Conservation (phyloP, 495 filamentous ascomycete species). For the Aspergillus leporis region DNA sequence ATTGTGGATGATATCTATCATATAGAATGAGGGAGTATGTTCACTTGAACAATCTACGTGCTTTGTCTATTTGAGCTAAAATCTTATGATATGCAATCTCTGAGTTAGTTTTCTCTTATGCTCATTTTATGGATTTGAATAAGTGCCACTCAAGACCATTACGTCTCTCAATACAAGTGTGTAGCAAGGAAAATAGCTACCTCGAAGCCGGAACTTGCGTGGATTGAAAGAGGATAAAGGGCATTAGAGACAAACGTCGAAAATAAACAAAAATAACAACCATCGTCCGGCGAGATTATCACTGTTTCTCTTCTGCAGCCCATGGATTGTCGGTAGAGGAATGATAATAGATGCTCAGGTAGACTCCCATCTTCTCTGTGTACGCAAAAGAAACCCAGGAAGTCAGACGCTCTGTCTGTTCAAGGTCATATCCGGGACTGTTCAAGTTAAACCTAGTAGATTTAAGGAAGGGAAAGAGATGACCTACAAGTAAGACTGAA, state of each 20-base stretch:
- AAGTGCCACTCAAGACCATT: no score
- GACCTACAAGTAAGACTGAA: constrained; percentile 3
- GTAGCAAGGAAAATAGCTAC: no score
- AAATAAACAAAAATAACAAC: background rate
- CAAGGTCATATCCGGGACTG: constrained; percentile 13
- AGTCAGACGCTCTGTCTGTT: constrained; percentile 7
- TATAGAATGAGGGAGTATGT: background rate
- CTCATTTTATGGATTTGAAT: no score
- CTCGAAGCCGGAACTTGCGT: no score
- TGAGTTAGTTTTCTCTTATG: no score
- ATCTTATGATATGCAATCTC: no score
- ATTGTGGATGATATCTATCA: background rate
- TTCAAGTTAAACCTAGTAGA: background rate
- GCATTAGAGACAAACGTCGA: background rate
- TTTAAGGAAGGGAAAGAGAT: background rate
- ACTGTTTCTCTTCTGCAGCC: background rate
- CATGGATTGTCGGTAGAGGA: constrained; percentile 8
- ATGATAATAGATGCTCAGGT: constrained; percentile 25
- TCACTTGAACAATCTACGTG: background rate
- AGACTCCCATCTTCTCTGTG: constrained; percentile 20
- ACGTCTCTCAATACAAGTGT: no score
- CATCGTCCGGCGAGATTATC: background rate
- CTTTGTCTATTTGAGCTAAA: background rate
- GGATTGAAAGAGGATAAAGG: no score
- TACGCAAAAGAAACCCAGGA: constrained; percentile 25